Conservation (phyloP, 1,284 basidiomycete genomes). For the Apiotrichum siamense region DNA sequence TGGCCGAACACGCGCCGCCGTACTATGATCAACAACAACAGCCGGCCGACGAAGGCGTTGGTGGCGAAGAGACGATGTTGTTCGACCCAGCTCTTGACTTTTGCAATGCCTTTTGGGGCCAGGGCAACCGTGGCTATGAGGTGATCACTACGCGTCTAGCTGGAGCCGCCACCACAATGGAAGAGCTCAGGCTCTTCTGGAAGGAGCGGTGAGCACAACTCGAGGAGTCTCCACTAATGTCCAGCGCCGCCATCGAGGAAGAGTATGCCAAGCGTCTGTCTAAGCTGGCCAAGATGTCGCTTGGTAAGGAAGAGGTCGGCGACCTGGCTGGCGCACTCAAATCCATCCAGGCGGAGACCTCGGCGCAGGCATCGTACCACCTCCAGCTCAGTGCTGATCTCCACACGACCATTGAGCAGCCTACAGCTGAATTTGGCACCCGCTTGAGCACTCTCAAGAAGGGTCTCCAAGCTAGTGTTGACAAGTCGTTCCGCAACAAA, state of each 20-base stretch:
- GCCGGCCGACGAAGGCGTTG: conserved; percentile 12
- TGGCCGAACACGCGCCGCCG: too few species aligned
- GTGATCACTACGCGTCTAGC: conserved; percentile 83
- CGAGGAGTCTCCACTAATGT: neutral
- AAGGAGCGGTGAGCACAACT: conserved; percentile 66
- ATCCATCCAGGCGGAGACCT: conserved; percentile 73
- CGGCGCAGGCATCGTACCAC: conserved; percentile 57
- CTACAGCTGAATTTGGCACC: conserved; percentile 58
- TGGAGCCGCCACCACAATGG: conserved; percentile 75
- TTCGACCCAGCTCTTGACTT: conserved; percentile 60
- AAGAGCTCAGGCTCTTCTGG: conserved; percentile 80
- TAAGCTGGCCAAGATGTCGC: conserved; percentile 68
- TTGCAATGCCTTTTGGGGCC: conserved; percentile 95
- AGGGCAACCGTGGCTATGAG: conserved; percentile 78
- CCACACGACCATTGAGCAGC: conserved; percentile 67
- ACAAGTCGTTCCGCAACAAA: conserved; percentile 82
- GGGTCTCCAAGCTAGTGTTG: conserved; percentile 63
- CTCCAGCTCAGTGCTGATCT: conserved; percentile 67
- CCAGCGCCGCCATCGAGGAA: conserved; percentile 62
- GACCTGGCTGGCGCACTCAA: conserved; percentile 73
- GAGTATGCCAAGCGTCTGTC: conserved; percentile 85
- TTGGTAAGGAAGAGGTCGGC: conserved; percentile 88
- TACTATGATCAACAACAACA: too few species aligned
- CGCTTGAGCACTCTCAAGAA: conserved; percentile 67
- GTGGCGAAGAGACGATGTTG: conserved; percentile 23